Base-by-base conservation (phyloP, 73 alveolate species). In the Breviolum minutum region DNA sequence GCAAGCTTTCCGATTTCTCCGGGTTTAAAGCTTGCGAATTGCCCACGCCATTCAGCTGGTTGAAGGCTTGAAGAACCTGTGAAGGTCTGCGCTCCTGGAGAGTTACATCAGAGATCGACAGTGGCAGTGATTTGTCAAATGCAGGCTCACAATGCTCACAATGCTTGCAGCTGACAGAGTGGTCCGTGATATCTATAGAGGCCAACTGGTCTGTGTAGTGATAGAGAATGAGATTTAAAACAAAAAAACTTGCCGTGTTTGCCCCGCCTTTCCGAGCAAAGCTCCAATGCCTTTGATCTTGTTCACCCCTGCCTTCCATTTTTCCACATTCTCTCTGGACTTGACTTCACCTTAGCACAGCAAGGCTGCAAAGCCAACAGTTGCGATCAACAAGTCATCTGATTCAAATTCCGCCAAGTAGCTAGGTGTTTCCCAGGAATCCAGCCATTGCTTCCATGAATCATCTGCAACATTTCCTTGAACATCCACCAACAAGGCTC, bases 401-500 rank as follows among this genome's bases (percentile, higher is more conserved):
- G 54, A 40, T 68, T 68, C 77, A 68, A 22, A 22, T 29, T 63
- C 22, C 32, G 95, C 95, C 95, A 0, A 66, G 95, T 2, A 8
- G 70, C 95, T 89, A 62, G 95, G 95, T 3, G 95, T 89, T 69
- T 89, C 95, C 95, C 95, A 89, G 70, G 95, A 89, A 48, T 89
- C 95, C 87, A 89, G 96, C 96, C 96, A 89, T 71, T 89, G 86
- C 85, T 89, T 89, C 96, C 96, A 89, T 61, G 74, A 32, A 60
- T 89, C 96, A 60, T 89, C 96, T 16, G 66, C 61, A 11, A 73
- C 48, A 54, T 89, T 60, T 13, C 96, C 96, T 86, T 89, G 96
- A 54, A 89, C 61, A 12, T 70, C 71, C 66, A 69, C 96, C 86
- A 89, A 32, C 96, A 66, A 63, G 71, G 85, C 85, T 73, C 96